Conservation (phyloP, 202 grass and related monocot species). For the Zizania palustris region DNA sequence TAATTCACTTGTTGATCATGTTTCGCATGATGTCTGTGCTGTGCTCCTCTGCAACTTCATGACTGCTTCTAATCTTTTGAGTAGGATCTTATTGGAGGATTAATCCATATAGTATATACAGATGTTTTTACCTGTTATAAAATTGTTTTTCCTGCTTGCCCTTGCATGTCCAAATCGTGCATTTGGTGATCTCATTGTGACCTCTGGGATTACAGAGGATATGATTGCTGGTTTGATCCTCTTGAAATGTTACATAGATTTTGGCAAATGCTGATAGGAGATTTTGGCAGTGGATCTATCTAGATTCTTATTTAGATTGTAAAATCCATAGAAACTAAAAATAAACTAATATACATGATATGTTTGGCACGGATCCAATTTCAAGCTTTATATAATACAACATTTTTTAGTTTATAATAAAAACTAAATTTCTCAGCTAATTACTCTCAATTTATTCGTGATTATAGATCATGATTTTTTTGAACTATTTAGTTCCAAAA, state of each 20-base stretch:
- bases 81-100: neutral
- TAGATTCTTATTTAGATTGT: too few relatives aligned
- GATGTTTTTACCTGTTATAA: neutral
- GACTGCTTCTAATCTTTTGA: slow-evolving; percentile 19
- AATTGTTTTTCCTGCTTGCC: neutral
- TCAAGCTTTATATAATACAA: too few relatives aligned
- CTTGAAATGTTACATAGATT: slow-evolving; percentile 76
- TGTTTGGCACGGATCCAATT: too few relatives aligned
- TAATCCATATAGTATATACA: neutral
- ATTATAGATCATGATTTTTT: too few relatives aligned
- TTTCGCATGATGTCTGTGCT: neutral
- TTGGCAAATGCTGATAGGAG: too few relatives aligned
- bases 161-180: slow-evolving; percentile 79
- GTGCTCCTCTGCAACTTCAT: neutral
- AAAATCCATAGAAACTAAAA: too few relatives aligned
- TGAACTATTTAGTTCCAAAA: too few relatives aligned
- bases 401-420: too few relatives aligned
- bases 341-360: too few relatives aligned
- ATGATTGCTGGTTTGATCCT: slow-evolving; percentile 98
- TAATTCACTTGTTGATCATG: neutral
- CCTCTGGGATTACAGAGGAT: slow-evolving; percentile 78
- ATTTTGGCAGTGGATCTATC: too few relatives aligned
- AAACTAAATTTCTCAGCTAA: too few relatives aligned
- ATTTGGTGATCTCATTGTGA: slow-evolving; percentile 79
- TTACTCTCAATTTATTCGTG: too few relatives aligned